phyloP scores from a whole-genome alignment of 805 yeast species.

The Wickerhamomyces pijperi region DNA sequence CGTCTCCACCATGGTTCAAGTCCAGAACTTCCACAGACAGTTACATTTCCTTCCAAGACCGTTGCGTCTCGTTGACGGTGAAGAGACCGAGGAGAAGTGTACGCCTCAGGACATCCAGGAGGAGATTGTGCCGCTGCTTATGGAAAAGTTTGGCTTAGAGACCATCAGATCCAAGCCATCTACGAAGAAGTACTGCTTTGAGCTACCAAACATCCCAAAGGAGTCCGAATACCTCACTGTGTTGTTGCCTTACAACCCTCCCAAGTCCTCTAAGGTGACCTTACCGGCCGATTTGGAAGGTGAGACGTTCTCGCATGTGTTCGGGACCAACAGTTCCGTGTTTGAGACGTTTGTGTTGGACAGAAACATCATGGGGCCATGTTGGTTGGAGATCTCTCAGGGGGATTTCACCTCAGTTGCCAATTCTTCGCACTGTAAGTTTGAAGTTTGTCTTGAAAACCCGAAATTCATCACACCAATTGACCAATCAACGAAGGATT shows the following conservation, averaged over 20 bases:
- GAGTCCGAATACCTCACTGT: slow-evolving; percentile 75
- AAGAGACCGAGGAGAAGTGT: slow-evolving; percentile 21
- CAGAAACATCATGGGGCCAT: slow-evolving; percentile 89
- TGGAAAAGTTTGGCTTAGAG: slow-evolving; percentile 51
- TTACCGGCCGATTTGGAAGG: slow-evolving; percentile 63
- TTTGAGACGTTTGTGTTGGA: slow-evolving; percentile 83
- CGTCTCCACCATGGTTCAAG: slow-evolving; percentile 68
- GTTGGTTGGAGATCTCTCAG: slow-evolving; percentile 75
- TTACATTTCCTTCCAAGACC: slow-evolving; percentile 69
- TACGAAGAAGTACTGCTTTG: slow-evolving; percentile 79
- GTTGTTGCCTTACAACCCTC: slow-evolving; percentile 61
- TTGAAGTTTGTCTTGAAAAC: slow-evolving; percentile 52
- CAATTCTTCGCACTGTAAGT: slow-evolving; percentile 68
- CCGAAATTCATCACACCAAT: slow-evolving; percentile 40
- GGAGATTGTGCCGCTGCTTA: slow-evolving; percentile 59
- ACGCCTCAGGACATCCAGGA: slow-evolving; percentile 60
- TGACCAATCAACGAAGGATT: slow-evolving; percentile 26
- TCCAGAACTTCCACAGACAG: slow-evolving; percentile 59
- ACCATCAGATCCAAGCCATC: slow-evolving; percentile 62
- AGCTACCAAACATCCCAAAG: slow-evolving; percentile 65
- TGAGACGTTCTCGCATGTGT: slow-evolving; percentile 64
- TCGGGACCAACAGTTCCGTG: slow-evolving; percentile 63
- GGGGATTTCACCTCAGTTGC: slow-evolving; percentile 48
- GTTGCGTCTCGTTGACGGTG: slow-evolving; percentile 30
- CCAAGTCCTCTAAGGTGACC: slow-evolving; percentile 33